A percentile compares a stretch with the other conserved stretches of the same genome.
These are phyloP conservation scores for Grigorovia humatica DNA, from an alignment of 805 yeast species.

Conservation along the genomic window DNA sequence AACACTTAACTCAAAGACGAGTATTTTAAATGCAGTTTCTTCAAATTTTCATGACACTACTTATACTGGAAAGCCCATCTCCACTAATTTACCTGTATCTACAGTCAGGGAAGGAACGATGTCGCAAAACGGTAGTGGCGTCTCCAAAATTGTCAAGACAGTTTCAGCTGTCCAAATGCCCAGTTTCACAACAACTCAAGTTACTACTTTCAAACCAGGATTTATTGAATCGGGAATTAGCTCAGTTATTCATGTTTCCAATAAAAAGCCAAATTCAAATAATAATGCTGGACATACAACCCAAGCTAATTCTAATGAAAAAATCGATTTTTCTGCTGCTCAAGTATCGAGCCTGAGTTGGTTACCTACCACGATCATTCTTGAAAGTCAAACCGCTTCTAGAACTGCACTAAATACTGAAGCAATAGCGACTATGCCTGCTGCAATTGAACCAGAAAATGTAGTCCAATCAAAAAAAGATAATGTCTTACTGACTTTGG, in stretches of 20 bases:
- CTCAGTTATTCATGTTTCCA: not conserved
- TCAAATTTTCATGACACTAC: too few species aligned
- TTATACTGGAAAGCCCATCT: too few species aligned
- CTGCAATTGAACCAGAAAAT: conserved; percentile 31
- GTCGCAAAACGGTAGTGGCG: too few species aligned
- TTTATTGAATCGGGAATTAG: too few species aligned
- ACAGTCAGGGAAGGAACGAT: too few species aligned
- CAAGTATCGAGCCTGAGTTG: not conserved
- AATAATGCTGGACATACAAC: not conserved
- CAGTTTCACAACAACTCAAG: too few species aligned
- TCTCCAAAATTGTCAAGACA: too few species aligned
- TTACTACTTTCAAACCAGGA: too few species aligned
- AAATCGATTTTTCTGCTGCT: not conserved
- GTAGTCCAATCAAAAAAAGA: conserved; percentile 26
- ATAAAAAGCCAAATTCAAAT: not conserved
- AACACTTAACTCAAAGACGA: too few species aligned
- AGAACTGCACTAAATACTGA: conserved; percentile 5
- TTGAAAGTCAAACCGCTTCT: conserved; percentile 7
- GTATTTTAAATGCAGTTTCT: too few species aligned
- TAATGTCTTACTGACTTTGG: conserved; percentile 23
- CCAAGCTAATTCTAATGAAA: not conserved
- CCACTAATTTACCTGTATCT: too few species aligned
- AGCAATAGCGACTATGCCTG: conserved; percentile 33
- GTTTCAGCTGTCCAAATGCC: too few species aligned
- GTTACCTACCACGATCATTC: conserved; percentile 29